phyloP scores from a whole-genome alignment of 225 moss, liverwort and hornwort genomes.

The Marchantia paleacea region DNA sequence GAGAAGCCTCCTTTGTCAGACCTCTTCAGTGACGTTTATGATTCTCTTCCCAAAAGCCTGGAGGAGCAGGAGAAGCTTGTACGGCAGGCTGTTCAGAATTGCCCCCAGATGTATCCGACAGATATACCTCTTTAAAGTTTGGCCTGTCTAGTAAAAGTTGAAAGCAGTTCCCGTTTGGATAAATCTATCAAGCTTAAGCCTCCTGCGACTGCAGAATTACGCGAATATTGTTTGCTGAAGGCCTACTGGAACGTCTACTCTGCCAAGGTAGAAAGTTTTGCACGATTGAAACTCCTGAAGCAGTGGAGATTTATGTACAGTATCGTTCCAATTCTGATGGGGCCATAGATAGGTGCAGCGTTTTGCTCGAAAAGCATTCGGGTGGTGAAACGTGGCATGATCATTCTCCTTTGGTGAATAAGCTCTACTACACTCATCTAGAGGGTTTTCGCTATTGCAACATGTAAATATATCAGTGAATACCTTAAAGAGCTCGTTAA shows the following conservation, averaged over 20 bases:
- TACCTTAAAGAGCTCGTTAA: too few relatives aligned
- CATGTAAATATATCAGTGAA: not conserved
- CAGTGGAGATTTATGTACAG: not conserved
- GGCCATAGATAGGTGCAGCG: not conserved
- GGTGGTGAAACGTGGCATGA: not conserved
- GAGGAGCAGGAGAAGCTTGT: constrained; percentile 20
- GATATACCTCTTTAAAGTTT: constrained; percentile 18
- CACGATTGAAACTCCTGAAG: not conserved
- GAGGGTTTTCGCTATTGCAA: not conserved
- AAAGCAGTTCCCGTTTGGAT: not conserved
- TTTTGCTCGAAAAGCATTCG: not conserved
- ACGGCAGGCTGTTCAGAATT: constrained; percentile 13
- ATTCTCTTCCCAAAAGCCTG: constrained; percentile 19
- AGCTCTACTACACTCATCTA: not conserved
- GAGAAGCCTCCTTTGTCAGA: constrained; percentile 23
- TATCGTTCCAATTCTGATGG: not conserved
- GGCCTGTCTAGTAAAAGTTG: too few relatives aligned
- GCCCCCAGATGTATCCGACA: constrained; percentile 14
- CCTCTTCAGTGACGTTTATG: constrained; percentile 27
- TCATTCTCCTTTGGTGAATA: not conserved
- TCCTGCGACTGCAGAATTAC: not conserved
- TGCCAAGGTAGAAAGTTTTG: not conserved
- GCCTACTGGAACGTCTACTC: not conserved
- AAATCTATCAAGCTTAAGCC: not conserved
- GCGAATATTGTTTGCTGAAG: not conserved